These are phyloP conservation scores for Penicillium sp. DNA, from an alignment of 2,329 filamentous ascomycete species.

Conservation along the genomic window DNA sequence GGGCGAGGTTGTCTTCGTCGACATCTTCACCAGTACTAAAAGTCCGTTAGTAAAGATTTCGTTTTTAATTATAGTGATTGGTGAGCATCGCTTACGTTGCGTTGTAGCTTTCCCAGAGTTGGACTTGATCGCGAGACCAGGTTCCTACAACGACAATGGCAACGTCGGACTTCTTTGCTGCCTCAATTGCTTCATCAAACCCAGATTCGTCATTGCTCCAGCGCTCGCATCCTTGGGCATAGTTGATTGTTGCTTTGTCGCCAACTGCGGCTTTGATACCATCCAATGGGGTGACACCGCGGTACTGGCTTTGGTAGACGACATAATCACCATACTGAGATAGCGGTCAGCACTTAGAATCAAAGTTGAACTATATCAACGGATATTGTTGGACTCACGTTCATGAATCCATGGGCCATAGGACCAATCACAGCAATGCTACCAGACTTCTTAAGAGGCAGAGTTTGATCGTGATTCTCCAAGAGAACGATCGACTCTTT, in stretches of 20 bases:
- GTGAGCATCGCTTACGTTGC: slow-evolving; percentile 51
- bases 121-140: slow-evolving; percentile 70
- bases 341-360: not conserved
- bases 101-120: slow-evolving; percentile 70
- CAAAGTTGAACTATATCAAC: not conserved
- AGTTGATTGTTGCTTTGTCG: slow-evolving; percentile 61
- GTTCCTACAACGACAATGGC: slow-evolving; percentile 74
- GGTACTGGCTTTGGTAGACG: slow-evolving; percentile 62
- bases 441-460: slow-evolving; percentile 63
- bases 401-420: slow-evolving; percentile 71
- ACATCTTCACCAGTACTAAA: slow-evolving; percentile 67
- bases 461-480: slow-evolving; percentile 56
- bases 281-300: slow-evolving; percentile 68
- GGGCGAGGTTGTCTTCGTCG: slow-evolving; percentile 62
- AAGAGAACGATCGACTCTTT: slow-evolving; percentile 63
- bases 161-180: slow-evolving; percentile 66
- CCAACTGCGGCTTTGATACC: slow-evolving; percentile 63
- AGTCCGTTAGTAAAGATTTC: not conserved
- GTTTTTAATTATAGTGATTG: not conserved
- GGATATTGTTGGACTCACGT: slow-evolving; percentile 47
- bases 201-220: slow-evolving; percentile 71
- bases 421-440: slow-evolving; percentile 72
- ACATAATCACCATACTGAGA: slow-evolving; percentile 71
- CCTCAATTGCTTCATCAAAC: slow-evolving; percentile 65
- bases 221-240: slow-evolving; percentile 68